phyloP scores from a whole-genome alignment of 768 basidiomycete genomes.

The Coprinellus aureogranulatus region DNA sequence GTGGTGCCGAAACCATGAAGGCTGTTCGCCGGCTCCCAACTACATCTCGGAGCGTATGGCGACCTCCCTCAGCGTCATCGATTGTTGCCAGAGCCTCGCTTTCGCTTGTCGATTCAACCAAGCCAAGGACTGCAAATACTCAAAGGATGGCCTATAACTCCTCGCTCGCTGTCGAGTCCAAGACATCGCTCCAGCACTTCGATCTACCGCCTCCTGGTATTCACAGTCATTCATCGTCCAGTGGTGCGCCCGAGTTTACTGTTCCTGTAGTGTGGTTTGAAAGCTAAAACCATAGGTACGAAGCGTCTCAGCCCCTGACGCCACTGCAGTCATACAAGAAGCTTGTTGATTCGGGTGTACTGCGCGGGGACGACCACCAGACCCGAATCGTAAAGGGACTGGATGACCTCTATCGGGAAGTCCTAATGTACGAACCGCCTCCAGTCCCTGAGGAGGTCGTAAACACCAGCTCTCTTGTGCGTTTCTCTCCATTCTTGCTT shows the following conservation, averaged over 20 bases:
- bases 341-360: slow-evolving; percentile 42
- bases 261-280: no score
- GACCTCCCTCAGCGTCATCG: neutral
- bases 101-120: neutral
- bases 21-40: slow-evolving; percentile 26
- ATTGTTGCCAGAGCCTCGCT: slow-evolving; percentile 2
- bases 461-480: slow-evolving; percentile 37
- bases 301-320: slow-evolving; percentile 30
- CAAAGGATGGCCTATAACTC: neutral
- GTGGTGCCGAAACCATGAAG: slow-evolving; percentile 24
- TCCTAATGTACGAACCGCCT: slow-evolving; percentile 71
- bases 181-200: neutral
- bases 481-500: slow-evolving; percentile 19
- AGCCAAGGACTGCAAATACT: no score
- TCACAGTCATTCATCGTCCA: no score
- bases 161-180: neutral
- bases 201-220: neutral
- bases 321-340: slow-evolving; percentile 46
- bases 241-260: neutral
- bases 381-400: slow-evolving; percentile 79
- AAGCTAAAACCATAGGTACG: neutral
- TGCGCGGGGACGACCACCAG: slow-evolving; percentile 82
- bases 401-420: slow-evolving; percentile 72
- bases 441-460: slow-evolving; percentile 44
- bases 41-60: slow-evolving; percentile 10